A percentile compares a stretch with the other conserved stretches of the same genome.
These are phyloP conservation scores for Kuraishia capsulata DNA, from an alignment of 805 yeast species.

Conservation along the genomic window DNA sequence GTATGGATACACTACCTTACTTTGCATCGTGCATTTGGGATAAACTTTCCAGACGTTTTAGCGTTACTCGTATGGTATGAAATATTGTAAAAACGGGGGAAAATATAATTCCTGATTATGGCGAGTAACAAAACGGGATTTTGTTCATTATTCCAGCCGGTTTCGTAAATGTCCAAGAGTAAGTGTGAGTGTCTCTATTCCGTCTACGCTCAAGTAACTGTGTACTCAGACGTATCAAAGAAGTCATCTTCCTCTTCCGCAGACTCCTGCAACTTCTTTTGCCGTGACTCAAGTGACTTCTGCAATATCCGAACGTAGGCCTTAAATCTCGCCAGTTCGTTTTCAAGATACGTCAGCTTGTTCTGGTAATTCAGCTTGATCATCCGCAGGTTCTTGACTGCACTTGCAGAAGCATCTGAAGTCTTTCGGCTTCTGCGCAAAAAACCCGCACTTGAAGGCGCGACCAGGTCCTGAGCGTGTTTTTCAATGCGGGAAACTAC, in stretches of 20 bases:
- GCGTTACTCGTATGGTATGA: too few species aligned
- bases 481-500: constrained; percentile 3
- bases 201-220: too few species aligned
- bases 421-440: constrained; percentile 5
- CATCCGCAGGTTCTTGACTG: constrained; percentile 22
- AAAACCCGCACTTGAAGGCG: background rate
- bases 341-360: constrained; percentile 32
- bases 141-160: too few species aligned
- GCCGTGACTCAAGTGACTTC: constrained; percentile 36
- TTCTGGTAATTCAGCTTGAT: constrained; percentile 29
- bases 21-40: too few species aligned
- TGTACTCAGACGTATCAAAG: background rate
- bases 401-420: constrained; percentile 12
- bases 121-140: too few species aligned
- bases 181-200: too few species aligned
- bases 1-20: too few species aligned
- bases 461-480: background rate
- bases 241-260: background rate
- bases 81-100: too few species aligned
- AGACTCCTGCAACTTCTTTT: constrained; percentile 14
- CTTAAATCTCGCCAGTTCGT: constrained; percentile 35
- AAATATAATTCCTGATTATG: too few species aligned
- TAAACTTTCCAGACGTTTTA: too few species aligned
- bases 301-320: constrained; percentile 34
- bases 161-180: too few species aligned